These are phyloP conservation scores for Candida cerambycidarum DNA, from an alignment of 805 yeast species.

Conservation along the genomic window DNA sequence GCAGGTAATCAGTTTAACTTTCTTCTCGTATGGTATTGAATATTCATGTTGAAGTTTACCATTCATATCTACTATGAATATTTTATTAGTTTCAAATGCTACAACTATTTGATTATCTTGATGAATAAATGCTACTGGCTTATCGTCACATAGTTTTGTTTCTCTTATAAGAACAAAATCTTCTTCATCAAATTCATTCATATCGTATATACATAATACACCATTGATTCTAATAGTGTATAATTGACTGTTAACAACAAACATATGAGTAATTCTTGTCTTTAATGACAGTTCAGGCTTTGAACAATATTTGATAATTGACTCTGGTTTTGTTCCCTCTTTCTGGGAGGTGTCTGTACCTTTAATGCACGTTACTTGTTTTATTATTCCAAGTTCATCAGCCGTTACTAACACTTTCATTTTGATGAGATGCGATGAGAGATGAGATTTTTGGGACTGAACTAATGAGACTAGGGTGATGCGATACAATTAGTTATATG, in stretches of 20 bases:
- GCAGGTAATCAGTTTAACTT: constrained; percentile 46
- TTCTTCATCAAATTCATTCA: constrained; percentile 11
- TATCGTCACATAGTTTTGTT: constrained; percentile 22
- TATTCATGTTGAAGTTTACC: constrained; percentile 21
- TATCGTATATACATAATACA: constrained; percentile 38
- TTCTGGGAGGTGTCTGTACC: constrained; percentile 82
- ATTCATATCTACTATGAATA: constrained; percentile 39
- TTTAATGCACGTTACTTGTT: constrained; percentile 59
- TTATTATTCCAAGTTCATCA: constrained; percentile 65
- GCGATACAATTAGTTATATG: too few relatives aligned
- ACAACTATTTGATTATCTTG: constrained; percentile 34
- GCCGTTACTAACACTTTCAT: constrained; percentile 68
- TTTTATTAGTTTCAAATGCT: constrained; percentile 47
- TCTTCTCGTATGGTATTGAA: constrained; percentile 15
- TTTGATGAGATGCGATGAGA: constrained; percentile 9
- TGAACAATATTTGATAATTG: constrained; percentile 44
- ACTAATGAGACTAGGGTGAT: too few relatives aligned
- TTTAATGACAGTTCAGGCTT: constrained; percentile 27
- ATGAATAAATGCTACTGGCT: constrained; percentile 33
- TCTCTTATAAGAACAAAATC: constrained; percentile 34
- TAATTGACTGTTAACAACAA: constrained; percentile 32
- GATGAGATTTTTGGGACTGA: constrained; percentile 1
- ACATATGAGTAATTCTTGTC: constrained; percentile 36
- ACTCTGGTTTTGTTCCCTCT: constrained; percentile 62
- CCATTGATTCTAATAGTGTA: constrained; percentile 48